Evolutionary conservation across 2,329 filamentous ascomycete genomes (phyloP).

Genomic region (Dactylellina sp.): DNA sequence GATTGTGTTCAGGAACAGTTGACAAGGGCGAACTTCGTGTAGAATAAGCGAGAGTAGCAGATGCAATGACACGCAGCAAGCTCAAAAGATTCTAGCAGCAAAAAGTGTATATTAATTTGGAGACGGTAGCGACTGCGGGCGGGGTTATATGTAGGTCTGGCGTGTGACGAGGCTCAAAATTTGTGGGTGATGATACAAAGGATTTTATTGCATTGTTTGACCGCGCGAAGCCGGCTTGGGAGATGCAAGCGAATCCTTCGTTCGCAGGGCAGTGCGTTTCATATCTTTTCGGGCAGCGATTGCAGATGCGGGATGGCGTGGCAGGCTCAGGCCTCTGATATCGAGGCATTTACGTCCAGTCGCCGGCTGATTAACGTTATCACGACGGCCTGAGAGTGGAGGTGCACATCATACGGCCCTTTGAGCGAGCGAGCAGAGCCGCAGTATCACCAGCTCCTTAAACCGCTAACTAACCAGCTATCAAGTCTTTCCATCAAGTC

Average conservation of each 20-base stretch:
- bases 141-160: not conserved
- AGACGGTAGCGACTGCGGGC: not conserved
- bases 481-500: no score
- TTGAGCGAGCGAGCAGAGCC: slow-evolving; percentile 2
- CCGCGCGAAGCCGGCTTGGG: not conserved
- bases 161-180: not conserved
- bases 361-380: no score
- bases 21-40: not conserved
- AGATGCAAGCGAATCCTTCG: slow-evolving; percentile 14
- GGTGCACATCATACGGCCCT: no score
- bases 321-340: not conserved
- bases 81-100: no score
- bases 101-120: slow-evolving; percentile 4
- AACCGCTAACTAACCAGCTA: no score
- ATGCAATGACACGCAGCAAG: not conserved
- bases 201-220: slow-evolving; percentile 15
- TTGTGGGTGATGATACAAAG: not conserved
- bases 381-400: no score
- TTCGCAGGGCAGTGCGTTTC: no score
- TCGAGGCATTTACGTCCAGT: not conserved
- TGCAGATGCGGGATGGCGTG: slow-evolving; percentile 15
- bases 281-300: no score
- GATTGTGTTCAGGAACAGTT: slow-evolving; percentile 31
- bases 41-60: slow-evolving; percentile 21
- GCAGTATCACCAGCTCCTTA: not conserved